Evolutionary conservation across 306 rosid genomes (phyloP).

Genomic region (Urtica urens): DNA sequence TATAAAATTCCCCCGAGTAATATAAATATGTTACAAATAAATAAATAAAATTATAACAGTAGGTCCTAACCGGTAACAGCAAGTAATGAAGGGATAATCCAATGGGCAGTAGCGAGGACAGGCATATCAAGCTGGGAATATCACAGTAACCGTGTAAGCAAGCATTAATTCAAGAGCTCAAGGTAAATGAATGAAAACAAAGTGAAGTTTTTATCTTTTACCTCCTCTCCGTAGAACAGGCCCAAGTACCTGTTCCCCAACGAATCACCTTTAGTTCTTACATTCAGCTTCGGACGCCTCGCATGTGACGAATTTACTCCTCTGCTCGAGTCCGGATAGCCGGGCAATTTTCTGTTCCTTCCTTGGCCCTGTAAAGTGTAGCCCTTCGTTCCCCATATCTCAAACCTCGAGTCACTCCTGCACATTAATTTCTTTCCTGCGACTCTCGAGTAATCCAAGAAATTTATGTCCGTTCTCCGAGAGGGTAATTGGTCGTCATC

Average conservation of each 20-base stretch:
- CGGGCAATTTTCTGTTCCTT: constrained; percentile 81
- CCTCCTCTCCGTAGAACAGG: constrained; percentile 77
- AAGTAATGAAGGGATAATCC: constrained; percentile 64
- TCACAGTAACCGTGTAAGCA: constrained; percentile 14
- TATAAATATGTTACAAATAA: background rate
- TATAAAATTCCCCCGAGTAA: background rate
- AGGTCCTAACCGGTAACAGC: constrained; percentile 57
- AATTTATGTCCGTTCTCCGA: constrained; percentile 84
- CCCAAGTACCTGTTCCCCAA: constrained; percentile 56
- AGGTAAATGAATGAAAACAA: background rate
- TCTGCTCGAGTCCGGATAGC: constrained; percentile 55
- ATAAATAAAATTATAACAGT: constrained; percentile 4
- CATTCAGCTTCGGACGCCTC: constrained; percentile 18
- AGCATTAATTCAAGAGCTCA: constrained; percentile 2
- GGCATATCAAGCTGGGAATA: constrained; percentile 67
- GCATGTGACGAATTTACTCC: constrained; percentile 44
- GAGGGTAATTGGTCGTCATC: constrained; percentile 75
- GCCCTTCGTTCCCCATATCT: constrained; percentile 86
- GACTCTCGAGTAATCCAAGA: constrained; percentile 70
- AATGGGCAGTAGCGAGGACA: constrained; percentile 50
- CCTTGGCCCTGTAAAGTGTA: constrained; percentile 65
- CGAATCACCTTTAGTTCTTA: constrained; percentile 28
- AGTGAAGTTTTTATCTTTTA: constrained; percentile 20
- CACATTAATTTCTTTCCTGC: constrained; percentile 69
- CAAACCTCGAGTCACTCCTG: constrained; percentile 63